These are phyloP conservation scores for Fusarium chaquense DNA, from an alignment of 2,329 filamentous ascomycete genomes.

Conservation along the genomic window DNA sequence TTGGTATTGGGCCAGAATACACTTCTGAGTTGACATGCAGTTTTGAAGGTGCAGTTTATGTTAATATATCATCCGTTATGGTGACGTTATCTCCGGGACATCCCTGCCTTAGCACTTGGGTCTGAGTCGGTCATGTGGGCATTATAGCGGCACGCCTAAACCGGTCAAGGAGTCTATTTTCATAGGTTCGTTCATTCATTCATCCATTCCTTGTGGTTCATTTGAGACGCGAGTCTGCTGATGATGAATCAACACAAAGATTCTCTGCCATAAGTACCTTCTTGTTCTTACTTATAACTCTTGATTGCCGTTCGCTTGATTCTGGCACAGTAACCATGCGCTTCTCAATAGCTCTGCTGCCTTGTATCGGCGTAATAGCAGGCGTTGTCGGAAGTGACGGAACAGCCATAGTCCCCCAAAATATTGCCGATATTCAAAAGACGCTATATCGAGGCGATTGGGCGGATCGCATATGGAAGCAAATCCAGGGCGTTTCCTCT, in stretches of 20 bases:
- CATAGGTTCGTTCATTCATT: conserved; percentile 2
- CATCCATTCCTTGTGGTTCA: conserved; percentile 20
- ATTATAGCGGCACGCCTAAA: conserved; percentile 20
- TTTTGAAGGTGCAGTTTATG: not conserved
- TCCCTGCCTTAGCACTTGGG: not conserved
- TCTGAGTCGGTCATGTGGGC: conserved; percentile 37
- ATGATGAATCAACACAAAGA: conserved; percentile 17
- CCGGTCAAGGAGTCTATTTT: conserved; percentile 4
- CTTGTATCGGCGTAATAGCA: conserved; percentile 25
- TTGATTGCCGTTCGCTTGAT: not conserved
- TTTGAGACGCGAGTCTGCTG: conserved; percentile 20
- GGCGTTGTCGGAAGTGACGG: conserved; percentile 17
- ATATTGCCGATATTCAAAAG: conserved; percentile 21
- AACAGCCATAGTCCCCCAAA: conserved; percentile 9
- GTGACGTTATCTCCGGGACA: conserved; percentile 35
- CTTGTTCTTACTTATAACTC: not conserved
- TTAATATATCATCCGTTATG: not conserved
- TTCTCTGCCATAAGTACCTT: not conserved
- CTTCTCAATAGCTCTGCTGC: conserved; percentile 10
- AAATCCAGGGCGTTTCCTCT: conserved; percentile 31
- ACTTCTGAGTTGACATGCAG: not conserved
- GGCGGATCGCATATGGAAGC: conserved; percentile 37
- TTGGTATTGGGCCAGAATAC: not conserved
- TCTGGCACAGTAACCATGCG: conserved; percentile 15
- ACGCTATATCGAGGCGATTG: conserved; percentile 23